These are phyloP conservation scores for Papiliotrema fonsecae DNA, from an alignment of 1,284 basidiomycete genomes.

Conservation along the genomic window DNA sequence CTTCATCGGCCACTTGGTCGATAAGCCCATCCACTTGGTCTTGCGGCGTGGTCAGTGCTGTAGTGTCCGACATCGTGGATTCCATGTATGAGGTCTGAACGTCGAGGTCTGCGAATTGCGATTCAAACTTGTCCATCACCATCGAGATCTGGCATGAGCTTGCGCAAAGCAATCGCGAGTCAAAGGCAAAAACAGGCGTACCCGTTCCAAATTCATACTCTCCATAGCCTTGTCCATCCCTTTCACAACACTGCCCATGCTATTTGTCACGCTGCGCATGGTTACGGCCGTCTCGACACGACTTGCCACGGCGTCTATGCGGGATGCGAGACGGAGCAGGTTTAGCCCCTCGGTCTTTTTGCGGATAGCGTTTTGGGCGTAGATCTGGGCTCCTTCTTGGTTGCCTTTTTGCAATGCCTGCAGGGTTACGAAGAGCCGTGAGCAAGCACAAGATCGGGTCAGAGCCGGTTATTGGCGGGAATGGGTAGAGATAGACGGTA, in stretches of 20 bases:
- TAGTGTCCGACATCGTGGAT: constrained; percentile 88
- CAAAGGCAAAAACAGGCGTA: constrained; percentile 49
- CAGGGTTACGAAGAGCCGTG: no score
- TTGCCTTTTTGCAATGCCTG: constrained; percentile 96
- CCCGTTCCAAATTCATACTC: constrained; percentile 95
- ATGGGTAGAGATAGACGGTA: no score
- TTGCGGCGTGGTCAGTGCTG: constrained; percentile 88
- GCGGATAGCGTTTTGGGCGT: constrained; percentile 95
- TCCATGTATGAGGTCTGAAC: constrained; percentile 99
- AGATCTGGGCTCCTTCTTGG: constrained; percentile 96
- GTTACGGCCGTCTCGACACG: constrained; percentile 99
- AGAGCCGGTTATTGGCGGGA: no score
- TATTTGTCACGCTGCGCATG: constrained; percentile 81
- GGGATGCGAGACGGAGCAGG: constrained; percentile 74
- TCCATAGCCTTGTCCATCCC: constrained; percentile 99
- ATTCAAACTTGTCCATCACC: constrained; percentile 99
- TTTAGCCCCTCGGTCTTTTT: constrained; percentile 97
- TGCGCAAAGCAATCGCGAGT: background rate
- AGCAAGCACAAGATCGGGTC: no score
- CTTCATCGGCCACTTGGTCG: constrained; percentile 94
- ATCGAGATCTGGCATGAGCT: constrained; percentile 70
- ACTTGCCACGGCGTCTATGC: constrained; percentile 95
- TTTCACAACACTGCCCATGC: constrained; percentile 92
- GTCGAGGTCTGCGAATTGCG: constrained; percentile 93
- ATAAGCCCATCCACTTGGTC: constrained; percentile 93